Conservation (phyloP, 805 yeast genomes). For the Sungouiella blattae region DNA sequence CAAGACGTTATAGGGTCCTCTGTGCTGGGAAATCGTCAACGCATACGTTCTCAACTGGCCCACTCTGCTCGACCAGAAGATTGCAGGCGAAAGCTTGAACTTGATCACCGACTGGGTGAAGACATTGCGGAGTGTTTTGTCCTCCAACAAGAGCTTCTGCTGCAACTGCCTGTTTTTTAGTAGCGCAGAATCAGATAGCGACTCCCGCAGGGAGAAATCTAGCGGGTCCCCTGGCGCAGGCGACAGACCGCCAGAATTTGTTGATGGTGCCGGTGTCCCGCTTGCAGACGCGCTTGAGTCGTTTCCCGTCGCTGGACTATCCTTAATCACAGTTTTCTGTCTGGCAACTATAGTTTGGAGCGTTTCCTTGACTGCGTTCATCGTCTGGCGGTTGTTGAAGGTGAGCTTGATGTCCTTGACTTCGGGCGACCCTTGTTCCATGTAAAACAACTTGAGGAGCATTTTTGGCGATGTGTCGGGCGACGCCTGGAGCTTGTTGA, state of each 20-base stretch:
- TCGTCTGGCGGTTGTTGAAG: conserved; percentile 67
- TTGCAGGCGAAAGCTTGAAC: conserved; percentile 68
- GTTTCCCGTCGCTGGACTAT: conserved; percentile 20
- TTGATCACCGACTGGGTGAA: conserved; percentile 87
- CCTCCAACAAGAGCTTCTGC: conserved; percentile 68
- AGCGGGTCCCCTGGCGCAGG: conserved; percentile 12
- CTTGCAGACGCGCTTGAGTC: conserved; percentile 4
- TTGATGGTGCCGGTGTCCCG: conserved; percentile 21
- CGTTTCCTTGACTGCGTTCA: conserved; percentile 69
- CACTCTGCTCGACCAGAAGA: conserved; percentile 83
- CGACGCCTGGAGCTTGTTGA: conserved; percentile 60
- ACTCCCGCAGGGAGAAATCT: conserved; percentile 21
- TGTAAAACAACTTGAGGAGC: conserved; percentile 57
- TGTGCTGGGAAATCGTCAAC: conserved; percentile 73
- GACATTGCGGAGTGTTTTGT: conserved; percentile 63
- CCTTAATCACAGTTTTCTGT: conserved; percentile 51
- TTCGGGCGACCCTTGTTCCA: conserved; percentile 30
- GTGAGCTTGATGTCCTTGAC: conserved; percentile 43
- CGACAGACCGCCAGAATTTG: neutral
- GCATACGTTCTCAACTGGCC: conserved; percentile 83
- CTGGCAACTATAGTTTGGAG: conserved; percentile 68
- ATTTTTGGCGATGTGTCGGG: conserved; percentile 64
- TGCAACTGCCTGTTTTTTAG: conserved; percentile 74
- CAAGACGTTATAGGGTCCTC: conserved; percentile 91
- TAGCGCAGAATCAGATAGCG: conserved; percentile 44